phyloP scores from a whole-genome alignment of 805 yeast genomes.

The Pichia kluyveri region DNA sequence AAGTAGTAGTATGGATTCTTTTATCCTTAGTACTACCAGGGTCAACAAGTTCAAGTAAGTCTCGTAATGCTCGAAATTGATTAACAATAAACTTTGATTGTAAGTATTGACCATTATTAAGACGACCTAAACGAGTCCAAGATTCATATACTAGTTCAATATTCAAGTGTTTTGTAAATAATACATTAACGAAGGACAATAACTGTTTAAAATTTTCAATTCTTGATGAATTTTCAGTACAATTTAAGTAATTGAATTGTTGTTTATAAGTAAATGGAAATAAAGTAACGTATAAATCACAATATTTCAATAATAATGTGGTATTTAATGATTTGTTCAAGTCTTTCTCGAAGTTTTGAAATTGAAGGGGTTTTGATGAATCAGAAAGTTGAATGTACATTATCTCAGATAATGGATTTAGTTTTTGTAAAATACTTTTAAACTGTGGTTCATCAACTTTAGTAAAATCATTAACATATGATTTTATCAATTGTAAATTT shows the following conservation, averaged over 20 bases:
- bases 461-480: neutral
- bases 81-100: constrained; percentile 22
- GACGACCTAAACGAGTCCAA: constrained; percentile 24
- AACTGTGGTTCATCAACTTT: neutral
- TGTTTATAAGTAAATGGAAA: constrained; percentile 24
- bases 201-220: constrained; percentile 6
- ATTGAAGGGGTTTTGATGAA: constrained; percentile 25
- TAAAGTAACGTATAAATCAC: constrained; percentile 21
- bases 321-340: constrained; percentile 11
- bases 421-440: constrained; percentile 29
- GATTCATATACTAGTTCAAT: constrained; percentile 18
- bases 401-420: constrained; percentile 54
- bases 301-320: neutral
- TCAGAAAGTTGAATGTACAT: constrained; percentile 41
- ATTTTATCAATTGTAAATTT: constrained; percentile 6
- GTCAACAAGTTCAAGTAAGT: neutral
- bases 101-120: constrained; percentile 15
- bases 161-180: constrained; percentile 21
- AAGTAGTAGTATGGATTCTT: neutral
- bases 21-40: neutral
- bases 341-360: constrained; percentile 6
- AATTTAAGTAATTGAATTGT: constrained; percentile 12
- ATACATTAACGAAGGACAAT: constrained; percentile 16
- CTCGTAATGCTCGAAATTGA: constrained; percentile 22
- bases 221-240: constrained; percentile 9